These are phyloP conservation scores for Artemisia annua DNA, from an alignment of 129 eudicot genomes.

Conservation along the genomic window DNA sequence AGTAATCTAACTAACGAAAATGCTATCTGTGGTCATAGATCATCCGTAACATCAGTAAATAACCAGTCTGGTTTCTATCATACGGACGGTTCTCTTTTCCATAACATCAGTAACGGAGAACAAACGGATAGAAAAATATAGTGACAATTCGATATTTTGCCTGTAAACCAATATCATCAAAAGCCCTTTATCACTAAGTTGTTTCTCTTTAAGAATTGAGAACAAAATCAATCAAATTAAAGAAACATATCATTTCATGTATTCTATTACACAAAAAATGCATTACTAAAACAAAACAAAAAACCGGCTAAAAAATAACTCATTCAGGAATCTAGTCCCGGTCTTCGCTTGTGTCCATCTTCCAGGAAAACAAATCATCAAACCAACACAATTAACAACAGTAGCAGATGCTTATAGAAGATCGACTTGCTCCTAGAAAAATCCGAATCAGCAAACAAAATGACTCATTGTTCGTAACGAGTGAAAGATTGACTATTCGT, in stretches of 20 bases:
- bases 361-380: conserved; percentile 22
- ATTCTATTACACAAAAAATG: conserved; percentile 25
- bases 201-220: no score
- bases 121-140: no score
- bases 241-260: conserved; percentile 10
- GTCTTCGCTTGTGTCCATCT: conserved; percentile 7
- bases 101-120: no score
- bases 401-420: not conserved
- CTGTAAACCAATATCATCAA: not conserved
- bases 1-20: no score
- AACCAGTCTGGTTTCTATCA: no score
- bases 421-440: no score
- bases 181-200: not conserved
- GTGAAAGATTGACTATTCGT: conserved; percentile 20
- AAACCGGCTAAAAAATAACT: conserved; percentile 1
- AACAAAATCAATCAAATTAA: conserved; percentile 7
- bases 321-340: conserved; percentile 6
- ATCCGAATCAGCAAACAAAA: not conserved
- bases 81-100: no score
- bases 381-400: conserved; percentile 19
- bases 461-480: not conserved
- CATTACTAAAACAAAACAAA: conserved; percentile 5
- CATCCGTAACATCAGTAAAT: no score
- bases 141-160: not conserved
- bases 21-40: no score